Conservation (phyloP, 1,139 yeast genomes). For the Debaryomyces singareniensis region DNA sequence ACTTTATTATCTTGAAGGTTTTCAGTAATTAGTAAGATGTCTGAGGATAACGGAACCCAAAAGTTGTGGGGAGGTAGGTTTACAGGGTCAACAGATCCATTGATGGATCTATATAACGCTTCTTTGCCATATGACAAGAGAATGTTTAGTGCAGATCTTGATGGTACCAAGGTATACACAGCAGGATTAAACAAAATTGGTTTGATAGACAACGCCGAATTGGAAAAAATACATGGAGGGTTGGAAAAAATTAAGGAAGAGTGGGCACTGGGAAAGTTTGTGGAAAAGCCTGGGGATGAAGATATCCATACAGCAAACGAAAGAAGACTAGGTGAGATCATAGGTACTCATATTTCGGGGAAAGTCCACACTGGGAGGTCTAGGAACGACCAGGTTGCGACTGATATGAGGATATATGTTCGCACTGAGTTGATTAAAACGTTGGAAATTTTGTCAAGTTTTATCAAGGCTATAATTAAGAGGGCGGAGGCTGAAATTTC, state of each 20-base stretch:
- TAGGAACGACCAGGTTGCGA: constrained; percentile 97
- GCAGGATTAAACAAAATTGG: constrained; percentile 77
- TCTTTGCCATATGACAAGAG: constrained; percentile 91
- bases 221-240: constrained; percentile 76
- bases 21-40: background rate
- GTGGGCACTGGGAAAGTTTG: constrained; percentile 73
- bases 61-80: constrained; percentile 99
- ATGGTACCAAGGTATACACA: constrained; percentile 92
- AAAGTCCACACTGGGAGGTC: constrained; percentile 98
- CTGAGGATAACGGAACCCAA: constrained; percentile 1
- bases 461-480: constrained; percentile 59
- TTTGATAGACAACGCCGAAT: constrained; percentile 64
- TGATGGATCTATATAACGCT: constrained; percentile 95
- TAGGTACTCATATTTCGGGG: constrained; percentile 90
- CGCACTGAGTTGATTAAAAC: constrained; percentile 66
- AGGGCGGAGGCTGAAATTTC: constrained; percentile 86
- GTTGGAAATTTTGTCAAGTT: constrained; percentile 49
- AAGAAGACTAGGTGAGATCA: constrained; percentile 92
- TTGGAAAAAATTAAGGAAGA: constrained; percentile 63
- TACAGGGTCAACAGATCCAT: constrained; percentile 93
- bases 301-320: constrained; percentile 99
- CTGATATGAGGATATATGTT: constrained; percentile 93
- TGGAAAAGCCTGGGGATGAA: constrained; percentile 88
- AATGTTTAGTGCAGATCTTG: constrained; percentile 91
- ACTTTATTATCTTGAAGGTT: too few relatives aligned